Evolutionary conservation across 331 rosid genomes (phyloP).

Genomic region (Quercus lobata): DNA sequence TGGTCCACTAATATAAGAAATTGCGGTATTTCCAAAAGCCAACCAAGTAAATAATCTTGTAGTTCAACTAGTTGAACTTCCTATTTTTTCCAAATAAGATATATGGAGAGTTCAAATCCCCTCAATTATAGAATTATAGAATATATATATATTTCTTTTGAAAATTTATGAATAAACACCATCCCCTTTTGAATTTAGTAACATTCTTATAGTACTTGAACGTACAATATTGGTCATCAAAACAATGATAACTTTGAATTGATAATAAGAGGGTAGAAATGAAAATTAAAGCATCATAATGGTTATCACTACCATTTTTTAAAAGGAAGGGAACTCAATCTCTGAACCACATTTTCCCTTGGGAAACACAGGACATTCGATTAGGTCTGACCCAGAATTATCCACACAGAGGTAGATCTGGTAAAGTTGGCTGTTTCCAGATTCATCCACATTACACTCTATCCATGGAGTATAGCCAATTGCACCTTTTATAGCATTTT

Average conservation of each 20-base stretch:
- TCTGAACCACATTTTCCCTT: constrained; percentile 42
- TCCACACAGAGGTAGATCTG: constrained; percentile 80
- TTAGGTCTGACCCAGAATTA: constrained; percentile 49
- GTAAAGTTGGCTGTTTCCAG: constrained; percentile 62
- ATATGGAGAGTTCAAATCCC: too few relatives aligned
- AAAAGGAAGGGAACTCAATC: constrained; percentile 70
- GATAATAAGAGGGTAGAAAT: not conserved
- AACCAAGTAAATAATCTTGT: too few relatives aligned
- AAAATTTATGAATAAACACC: too few relatives aligned
- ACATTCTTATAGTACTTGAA: too few relatives aligned
- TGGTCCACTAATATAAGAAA: too few relatives aligned
- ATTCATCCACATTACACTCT: constrained; percentile 60
- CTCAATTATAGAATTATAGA: too few relatives aligned
- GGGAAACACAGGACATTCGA: constrained; percentile 71
- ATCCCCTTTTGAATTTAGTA: too few relatives aligned
- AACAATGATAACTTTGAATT: not conserved
- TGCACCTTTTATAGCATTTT: constrained; percentile 39
- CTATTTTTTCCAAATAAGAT: too few relatives aligned
- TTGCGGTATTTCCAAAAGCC: too few relatives aligned
- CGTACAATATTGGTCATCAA: too few relatives aligned
- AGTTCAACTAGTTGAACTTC: too few relatives aligned
- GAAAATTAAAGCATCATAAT: not conserved
- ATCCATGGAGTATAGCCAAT: constrained; percentile 55
- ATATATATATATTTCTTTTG: too few relatives aligned
- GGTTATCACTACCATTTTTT: not conserved